Percentiles rank a stretch among this genome's conserved stretches.
phyloP scores from a whole-genome alignment of 495 filamentous ascomycete genomes.

The Talaromyces borbonicus region DNA sequence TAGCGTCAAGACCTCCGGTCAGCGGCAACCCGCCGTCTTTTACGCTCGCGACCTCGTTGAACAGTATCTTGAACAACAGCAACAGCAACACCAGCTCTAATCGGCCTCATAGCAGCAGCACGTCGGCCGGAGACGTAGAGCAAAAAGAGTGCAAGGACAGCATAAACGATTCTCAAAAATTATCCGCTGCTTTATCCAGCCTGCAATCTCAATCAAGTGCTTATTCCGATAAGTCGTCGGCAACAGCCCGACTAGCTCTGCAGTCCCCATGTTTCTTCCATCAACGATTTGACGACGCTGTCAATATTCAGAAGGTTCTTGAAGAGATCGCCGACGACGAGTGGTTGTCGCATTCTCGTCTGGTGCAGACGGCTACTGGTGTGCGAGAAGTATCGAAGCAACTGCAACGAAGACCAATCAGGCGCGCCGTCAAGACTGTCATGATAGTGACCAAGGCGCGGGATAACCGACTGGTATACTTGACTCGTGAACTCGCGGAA shows the following conservation, averaged over 20 bases:
- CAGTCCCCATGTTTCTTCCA: slow-evolving; percentile 97
- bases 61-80: slow-evolving; percentile 28
- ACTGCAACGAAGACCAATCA: slow-evolving; percentile 78
- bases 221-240: slow-evolving; percentile 40
- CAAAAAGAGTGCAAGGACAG: slow-evolving; percentile 33
- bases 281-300: slow-evolving; percentile 87
- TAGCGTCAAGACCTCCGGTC: slow-evolving; percentile 59
- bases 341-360: slow-evolving; percentile 78
- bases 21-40: slow-evolving; percentile 44
- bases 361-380: slow-evolving; percentile 88
- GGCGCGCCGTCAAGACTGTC: slow-evolving; percentile 74
- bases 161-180: slow-evolving; percentile 40
- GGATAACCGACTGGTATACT: slow-evolving; percentile 75
- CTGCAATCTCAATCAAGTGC: slow-evolving; percentile 33
- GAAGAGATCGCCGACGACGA: slow-evolving; percentile 90
- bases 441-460: slow-evolving; percentile 97
- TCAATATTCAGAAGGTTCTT: slow-evolving; percentile 88
- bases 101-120: too few relatives aligned
- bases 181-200: slow-evolving; percentile 57
- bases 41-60: slow-evolving; percentile 39
- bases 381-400: slow-evolving; percentile 94
- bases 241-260: slow-evolving; percentile 54
- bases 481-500: slow-evolving; percentile 75
- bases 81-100: slow-evolving; percentile 11
- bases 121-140: slow-evolving; percentile 22